Base-by-base conservation (phyloP, 2,329 filamentous ascomycete species). In the Ophiocordyceps polyrhachis-furcata region DNA sequence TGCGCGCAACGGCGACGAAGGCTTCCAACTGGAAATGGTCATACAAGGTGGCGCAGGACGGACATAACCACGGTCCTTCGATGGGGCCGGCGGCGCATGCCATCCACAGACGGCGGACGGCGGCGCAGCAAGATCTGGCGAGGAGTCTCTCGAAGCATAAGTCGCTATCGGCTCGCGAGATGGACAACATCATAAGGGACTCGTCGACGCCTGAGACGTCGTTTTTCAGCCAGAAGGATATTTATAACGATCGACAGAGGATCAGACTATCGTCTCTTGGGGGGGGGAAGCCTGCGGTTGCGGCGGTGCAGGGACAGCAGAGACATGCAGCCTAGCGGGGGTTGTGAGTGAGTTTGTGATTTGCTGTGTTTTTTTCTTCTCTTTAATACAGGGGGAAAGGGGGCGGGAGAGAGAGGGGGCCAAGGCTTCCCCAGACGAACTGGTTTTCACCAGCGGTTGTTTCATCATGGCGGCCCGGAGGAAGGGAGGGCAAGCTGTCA, bases 11-110 rank as follows among this genome's bases (percentile, higher is more conserved):
- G 21, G 15, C 45, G 19, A 41, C 32, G 41, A 40, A 45, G 41
- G 40, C n/a, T n/a, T 19, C 38, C 38, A 20, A 45, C 20, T 42
- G 41, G 40, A 45, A 45, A 20, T 42, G 40, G 44, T 37, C 25
- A 11, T 45, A 45, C 23, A 25, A 23, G 17, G 44, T 45, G 8
- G 5, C 42, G 19, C n/a, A 45, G 7, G 40, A 40, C 14, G 17
- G 42, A 20, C 40, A 45, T n/a, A 45, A 45, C 15, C 40, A 45
- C 31, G 28, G 29, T 15, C 28, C 42, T 17, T 45, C 44, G 7
- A 40, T 45, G 20, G 40, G 42, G 19, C 40, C 40, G 14, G 42
- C 40, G 6, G 44, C 44, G 19, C 40, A 45, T 15, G 42, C 42
- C 21, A 38, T 42, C 19, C 40, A 45, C 37, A 29, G 40, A 29